Evolutionary conservation across 202 grass and related monocot genomes (phyloP).

Genomic region (Tripidium arundinaceum): DNA sequence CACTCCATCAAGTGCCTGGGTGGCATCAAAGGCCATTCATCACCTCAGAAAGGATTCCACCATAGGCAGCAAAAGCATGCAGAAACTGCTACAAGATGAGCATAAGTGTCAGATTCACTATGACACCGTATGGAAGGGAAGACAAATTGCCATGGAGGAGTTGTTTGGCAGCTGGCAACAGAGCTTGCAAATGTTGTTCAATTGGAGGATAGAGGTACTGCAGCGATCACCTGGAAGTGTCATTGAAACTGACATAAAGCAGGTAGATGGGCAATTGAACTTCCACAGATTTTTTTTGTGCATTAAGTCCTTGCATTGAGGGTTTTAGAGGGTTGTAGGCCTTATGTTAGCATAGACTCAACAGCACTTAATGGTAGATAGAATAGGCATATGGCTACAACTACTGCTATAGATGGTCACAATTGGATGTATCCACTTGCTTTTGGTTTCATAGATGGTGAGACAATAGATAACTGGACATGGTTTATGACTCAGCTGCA

Average conservation of each 20-base stretch:
- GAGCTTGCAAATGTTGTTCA: neutral
- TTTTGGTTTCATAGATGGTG: neutral
- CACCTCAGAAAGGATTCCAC: neutral
- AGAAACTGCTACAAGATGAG: neutral
- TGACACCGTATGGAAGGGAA: neutral
- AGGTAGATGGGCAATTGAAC: neutral
- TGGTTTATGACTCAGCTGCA: neutral
- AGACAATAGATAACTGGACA: neutral
- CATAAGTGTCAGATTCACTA: neutral
- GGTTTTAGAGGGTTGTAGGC: neutral
- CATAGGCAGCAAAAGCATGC: neutral
- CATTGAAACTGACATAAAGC: neutral
- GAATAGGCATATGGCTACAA: neutral
- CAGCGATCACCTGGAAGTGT: neutral
- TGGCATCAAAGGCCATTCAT: no score
- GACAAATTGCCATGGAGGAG: neutral
- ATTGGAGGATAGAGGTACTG: neutral
- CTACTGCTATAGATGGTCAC: neutral
- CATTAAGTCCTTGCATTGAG: no score
- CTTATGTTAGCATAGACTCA: neutral
- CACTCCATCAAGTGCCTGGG: no score
- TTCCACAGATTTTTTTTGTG: neutral
- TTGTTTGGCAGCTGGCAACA: neutral
- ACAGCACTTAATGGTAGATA: neutral
- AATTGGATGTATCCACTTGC: constrained; percentile 9